Percentiles rank a stretch among this genome's conserved stretches.
Conservation (phyloP, 768 basidiomycete species). For the Chiua virens region DNA sequence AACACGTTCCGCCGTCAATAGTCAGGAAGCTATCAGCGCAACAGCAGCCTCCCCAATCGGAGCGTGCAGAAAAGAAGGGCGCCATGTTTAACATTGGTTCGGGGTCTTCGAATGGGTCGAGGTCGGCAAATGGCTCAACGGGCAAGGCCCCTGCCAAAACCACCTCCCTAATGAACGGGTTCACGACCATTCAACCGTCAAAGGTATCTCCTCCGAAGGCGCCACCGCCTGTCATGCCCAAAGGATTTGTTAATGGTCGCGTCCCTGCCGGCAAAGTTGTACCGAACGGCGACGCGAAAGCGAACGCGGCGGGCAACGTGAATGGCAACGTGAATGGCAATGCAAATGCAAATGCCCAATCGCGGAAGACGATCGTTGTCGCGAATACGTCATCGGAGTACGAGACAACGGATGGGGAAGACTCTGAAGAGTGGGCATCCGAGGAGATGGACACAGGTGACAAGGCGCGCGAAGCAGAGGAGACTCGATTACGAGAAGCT, state of each 20-base stretch:
- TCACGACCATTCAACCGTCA: slow-evolving; percentile 8
- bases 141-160: slow-evolving; percentile 12
- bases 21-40: slow-evolving; percentile 26
- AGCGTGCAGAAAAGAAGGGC: slow-evolving; percentile 23
- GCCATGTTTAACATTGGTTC: slow-evolving; percentile 61
- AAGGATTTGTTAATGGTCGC: slow-evolving; percentile 5
- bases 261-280: background rate
- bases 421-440: slow-evolving; percentile 62
- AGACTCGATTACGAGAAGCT: slow-evolving; percentile 46
- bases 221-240: slow-evolving; percentile 23
- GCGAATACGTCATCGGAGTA: slow-evolving; percentile 45
- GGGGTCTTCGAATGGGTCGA: slow-evolving; percentile 51
- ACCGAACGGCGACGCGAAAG: slow-evolving; percentile 17
- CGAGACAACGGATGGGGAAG: slow-evolving; percentile 55
- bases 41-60: slow-evolving; percentile 16
- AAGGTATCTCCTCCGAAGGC: slow-evolving; percentile 8
- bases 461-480: slow-evolving; percentile 31
- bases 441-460: slow-evolving; percentile 48
- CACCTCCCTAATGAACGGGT: slow-evolving; percentile 5
- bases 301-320: slow-evolving; percentile 9
- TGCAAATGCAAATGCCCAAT: slow-evolving; percentile 24
- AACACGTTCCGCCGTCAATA: slow-evolving; percentile 29
- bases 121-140: slow-evolving; percentile 24
- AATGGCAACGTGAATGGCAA: slow-evolving; percentile 12
- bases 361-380: slow-evolving; percentile 46